Evolutionary conservation across 1,284 basidiomycete species (phyloP).

Genomic region (Kwoniella shivajii): DNA sequence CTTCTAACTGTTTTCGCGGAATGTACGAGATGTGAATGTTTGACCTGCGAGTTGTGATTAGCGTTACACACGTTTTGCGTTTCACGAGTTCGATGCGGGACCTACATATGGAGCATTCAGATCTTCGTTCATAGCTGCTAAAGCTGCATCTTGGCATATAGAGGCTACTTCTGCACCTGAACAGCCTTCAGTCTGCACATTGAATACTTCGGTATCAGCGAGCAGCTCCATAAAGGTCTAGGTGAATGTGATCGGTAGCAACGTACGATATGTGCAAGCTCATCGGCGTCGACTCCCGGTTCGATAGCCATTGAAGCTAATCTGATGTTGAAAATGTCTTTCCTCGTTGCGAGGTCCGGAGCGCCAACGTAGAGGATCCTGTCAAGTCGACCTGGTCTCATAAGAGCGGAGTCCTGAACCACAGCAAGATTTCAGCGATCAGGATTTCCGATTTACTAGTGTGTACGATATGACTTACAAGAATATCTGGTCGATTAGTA

Average conservation of each 20-base stretch:
- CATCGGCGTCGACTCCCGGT: conserved; percentile 66
- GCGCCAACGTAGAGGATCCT: conserved; percentile 93
- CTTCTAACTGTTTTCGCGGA: conserved; percentile 73
- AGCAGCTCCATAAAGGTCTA: background rate
- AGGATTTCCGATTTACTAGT: background rate
- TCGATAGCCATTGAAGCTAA: conserved; percentile 79
- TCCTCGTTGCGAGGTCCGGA: conserved; percentile 74
- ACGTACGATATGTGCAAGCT: conserved; percentile 73
- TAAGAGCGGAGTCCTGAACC: conserved; percentile 84
- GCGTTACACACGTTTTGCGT: background rate
- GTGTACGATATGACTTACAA: conserved; percentile 66
- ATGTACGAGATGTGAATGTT: conserved; percentile 70
- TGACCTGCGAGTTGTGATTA: conserved; percentile 61
- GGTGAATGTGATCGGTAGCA: background rate
- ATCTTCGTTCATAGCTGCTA: conserved; percentile 84
- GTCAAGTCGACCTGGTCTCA: conserved; percentile 95
- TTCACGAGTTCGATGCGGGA: background rate
- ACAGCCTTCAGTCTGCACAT: conserved; percentile 81
- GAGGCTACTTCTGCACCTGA: conserved; percentile 93
- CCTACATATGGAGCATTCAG: conserved; percentile 75
- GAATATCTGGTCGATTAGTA: conserved; percentile 90
- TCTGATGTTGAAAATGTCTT: conserved; percentile 81
- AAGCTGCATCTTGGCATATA: conserved; percentile 94
- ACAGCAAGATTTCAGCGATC: background rate
- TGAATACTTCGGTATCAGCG: background rate